Conservation (phyloP, 768 basidiomycete genomes). For the Arthromyces matolae region DNA sequence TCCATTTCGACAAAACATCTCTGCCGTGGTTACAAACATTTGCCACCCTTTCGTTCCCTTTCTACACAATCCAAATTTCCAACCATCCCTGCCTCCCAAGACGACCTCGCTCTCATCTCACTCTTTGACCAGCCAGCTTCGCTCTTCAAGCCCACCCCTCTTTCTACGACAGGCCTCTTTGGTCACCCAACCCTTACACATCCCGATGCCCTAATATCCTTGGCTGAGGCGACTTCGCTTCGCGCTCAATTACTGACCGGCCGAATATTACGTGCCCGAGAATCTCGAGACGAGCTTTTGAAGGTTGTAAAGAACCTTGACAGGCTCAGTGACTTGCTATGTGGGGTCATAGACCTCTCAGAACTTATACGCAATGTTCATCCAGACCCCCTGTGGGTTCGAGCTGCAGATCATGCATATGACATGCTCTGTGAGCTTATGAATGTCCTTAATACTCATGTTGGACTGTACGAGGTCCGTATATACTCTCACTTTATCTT, state of each 20-base stretch:
- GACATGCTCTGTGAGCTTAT: constrained; percentile 94
- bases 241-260: constrained; percentile 82
- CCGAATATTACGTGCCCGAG: constrained; percentile 71
- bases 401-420: constrained; percentile 82
- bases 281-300: constrained; percentile 70
- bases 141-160: constrained; percentile 34
- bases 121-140: constrained; percentile 67
- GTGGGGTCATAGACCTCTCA: constrained; percentile 93
- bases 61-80: constrained; percentile 37
- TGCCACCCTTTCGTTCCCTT: constrained; percentile 23
- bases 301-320: constrained; percentile 95
- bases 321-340: constrained; percentile 91
- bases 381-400: constrained; percentile 81
- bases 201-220: constrained; percentile 62
- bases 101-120: constrained; percentile 62
- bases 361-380: constrained; percentile 93
- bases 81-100: constrained; percentile 55
- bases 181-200: constrained; percentile 68
- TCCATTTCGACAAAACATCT: constrained; percentile 31
- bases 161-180: constrained; percentile 77
- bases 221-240: constrained; percentile 76
- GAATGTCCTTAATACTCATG: constrained; percentile 95
- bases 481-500: constrained; percentile 8
- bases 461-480: constrained; percentile 84
- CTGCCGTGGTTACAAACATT: constrained; percentile 19